phyloP scores from a whole-genome alignment of 31 red algal species.

The Odonthalia washingtoniensis region DNA sequence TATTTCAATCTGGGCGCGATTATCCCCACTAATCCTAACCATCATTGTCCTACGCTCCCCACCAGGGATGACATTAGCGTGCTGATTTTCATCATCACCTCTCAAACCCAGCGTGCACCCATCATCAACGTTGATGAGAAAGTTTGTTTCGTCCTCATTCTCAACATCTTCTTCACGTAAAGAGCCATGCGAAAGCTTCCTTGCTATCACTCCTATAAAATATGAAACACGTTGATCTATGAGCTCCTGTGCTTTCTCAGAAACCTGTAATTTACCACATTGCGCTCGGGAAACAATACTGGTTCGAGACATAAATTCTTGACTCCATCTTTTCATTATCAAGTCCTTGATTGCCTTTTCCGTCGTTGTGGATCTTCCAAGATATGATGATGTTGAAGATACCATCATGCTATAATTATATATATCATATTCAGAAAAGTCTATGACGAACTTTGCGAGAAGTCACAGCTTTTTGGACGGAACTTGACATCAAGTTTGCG shows the following conservation, averaged over 20 bases:
- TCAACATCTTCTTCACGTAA: neutral
- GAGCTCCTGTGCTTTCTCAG: neutral
- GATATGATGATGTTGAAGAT: no score
- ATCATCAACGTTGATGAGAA: neutral
- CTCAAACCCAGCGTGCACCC: no score
- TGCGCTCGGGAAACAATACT: neutral
- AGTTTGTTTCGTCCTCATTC: constrained; percentile 10
- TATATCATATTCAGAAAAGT: no score
- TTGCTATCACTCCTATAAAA: neutral
- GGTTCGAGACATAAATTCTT: neutral
- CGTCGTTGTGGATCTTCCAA: no score
- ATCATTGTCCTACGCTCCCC: neutral
- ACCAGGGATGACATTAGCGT: neutral
- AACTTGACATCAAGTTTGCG: no score
- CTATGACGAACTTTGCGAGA: no score
- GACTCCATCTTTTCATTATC: neutral
- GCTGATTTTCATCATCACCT: neutral
- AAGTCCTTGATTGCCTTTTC: neutral
- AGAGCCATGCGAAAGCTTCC: neutral
- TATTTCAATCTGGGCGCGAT: neutral
- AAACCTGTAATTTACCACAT: neutral
- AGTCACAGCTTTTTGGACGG: no score
- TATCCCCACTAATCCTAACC: no score
- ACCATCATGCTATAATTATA: no score
- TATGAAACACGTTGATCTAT: neutral